Percentiles rank a stretch among this genome's conserved stretches.
Conservation (phyloP, 2,329 filamentous ascomycete species). For the Arthrobotrys megalospora region DNA sequence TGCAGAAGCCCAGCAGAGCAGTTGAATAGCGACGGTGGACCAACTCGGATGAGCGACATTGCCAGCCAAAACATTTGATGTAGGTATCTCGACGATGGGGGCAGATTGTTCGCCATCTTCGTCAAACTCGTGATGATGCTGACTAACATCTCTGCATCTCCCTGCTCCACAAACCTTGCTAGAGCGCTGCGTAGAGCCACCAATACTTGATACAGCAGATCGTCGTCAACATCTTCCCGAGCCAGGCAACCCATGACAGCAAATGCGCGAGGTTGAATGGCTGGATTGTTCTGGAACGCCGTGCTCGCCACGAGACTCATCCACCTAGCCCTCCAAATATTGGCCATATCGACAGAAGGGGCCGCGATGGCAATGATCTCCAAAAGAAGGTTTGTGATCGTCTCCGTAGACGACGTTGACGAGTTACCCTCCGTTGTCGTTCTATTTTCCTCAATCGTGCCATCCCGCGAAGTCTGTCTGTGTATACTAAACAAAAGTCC, state of each 20-base stretch:
- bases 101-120: conserved; percentile 80
- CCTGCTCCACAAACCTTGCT: conserved; percentile 76
- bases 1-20: conserved; percentile 77
- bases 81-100: conserved; percentile 77
- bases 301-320: conserved; percentile 81
- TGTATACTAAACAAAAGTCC: conserved; percentile 73
- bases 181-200: conserved; percentile 78
- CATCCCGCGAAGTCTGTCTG: conserved; percentile 63
- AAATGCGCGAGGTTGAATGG: conserved; percentile 79
- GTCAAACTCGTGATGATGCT: conserved; percentile 78
- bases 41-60: conserved; percentile 76
- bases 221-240: conserved; percentile 80
- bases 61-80: conserved; percentile 80
- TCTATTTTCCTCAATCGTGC: conserved; percentile 62
- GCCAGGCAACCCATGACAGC: conserved; percentile 80
- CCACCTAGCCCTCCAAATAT: conserved; percentile 80
- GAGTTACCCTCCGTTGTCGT: conserved; percentile 60
- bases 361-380: conserved; percentile 77
- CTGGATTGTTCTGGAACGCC: conserved; percentile 80
- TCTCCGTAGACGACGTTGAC: conserved; percentile 70
- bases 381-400: conserved; percentile 75
- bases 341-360: conserved; percentile 76
- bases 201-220: conserved; percentile 79
- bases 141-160: conserved; percentile 78
- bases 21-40: conserved; percentile 76